Percentiles rank a stretch among this genome's conserved stretches.
Evolutionary conservation across 2,329 filamentous ascomycete species (phyloP).

Genomic region (Penicillium occitanis): DNA sequence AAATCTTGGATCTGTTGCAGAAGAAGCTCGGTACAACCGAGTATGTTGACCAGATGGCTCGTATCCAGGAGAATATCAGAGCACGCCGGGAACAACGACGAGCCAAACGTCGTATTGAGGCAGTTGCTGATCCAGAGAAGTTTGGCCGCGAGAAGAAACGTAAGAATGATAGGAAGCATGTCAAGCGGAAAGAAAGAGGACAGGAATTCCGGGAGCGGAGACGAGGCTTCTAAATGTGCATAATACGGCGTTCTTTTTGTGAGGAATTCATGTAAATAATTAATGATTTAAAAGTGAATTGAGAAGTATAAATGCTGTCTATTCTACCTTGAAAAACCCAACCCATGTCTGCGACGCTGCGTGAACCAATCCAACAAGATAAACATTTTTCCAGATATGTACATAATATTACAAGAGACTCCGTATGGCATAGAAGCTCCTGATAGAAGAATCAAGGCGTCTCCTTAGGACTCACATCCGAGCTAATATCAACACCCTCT

Average conservation of each 20-base stretch:
- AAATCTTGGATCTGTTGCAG: constrained; percentile 79
- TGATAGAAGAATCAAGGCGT: constrained; percentile 1
- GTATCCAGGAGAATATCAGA: constrained; percentile 71
- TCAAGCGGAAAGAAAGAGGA: constrained; percentile 75
- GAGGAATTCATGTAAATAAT: not conserved
- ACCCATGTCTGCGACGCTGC: constrained; percentile 2
- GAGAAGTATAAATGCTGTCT: constrained; percentile 21
- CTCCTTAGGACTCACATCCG: constrained; percentile 6
- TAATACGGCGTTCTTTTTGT: constrained; percentile 19
- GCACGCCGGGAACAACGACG: constrained; percentile 70
- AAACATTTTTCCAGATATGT: not conserved
- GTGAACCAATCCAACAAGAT: not conserved
- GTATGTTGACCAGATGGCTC: constrained; percentile 72
- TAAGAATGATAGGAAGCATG: constrained; percentile 81
- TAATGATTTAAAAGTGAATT: constrained; percentile 3
- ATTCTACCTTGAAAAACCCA: not conserved
- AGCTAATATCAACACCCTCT: constrained; percentile 23
- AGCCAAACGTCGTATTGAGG: constrained; percentile 85
- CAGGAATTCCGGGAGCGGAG: constrained; percentile 69
- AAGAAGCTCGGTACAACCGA: constrained; percentile 77
- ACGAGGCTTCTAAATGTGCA: constrained; percentile 61
- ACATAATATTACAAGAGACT: not conserved
- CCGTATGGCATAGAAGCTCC: not conserved
- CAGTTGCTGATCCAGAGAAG: constrained; percentile 76
- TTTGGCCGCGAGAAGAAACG: constrained; percentile 76